These are phyloP conservation scores for Venturiaceae sp. DNA, from an alignment of 2,329 filamentous ascomycete genomes.

Conservation along the genomic window DNA sequence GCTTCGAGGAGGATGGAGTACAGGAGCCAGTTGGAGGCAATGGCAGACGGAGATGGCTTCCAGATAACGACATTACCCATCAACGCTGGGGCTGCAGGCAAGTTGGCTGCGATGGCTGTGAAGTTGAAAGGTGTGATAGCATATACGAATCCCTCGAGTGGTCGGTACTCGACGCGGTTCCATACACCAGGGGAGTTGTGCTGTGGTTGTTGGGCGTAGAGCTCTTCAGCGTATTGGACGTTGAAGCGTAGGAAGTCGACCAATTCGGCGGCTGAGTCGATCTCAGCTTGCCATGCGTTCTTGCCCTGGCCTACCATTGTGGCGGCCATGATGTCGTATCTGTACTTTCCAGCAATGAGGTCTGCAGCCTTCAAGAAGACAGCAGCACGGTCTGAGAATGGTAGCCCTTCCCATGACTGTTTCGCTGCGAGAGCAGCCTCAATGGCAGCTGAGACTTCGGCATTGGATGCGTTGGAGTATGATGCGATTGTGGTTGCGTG, in stretches of 20 bases:
- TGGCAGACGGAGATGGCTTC: slow-evolving; percentile 88
- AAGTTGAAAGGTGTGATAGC: slow-evolving; percentile 96
- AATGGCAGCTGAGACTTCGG: slow-evolving; percentile 72
- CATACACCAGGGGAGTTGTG: slow-evolving; percentile 79
- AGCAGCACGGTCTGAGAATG: slow-evolving; percentile 83
- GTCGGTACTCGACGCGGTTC: slow-evolving; percentile 85
- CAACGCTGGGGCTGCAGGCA: slow-evolving; percentile 71
- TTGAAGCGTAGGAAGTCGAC: slow-evolving; percentile 91
- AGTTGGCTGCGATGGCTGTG: slow-evolving; percentile 84
- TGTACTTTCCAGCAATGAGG: slow-evolving; percentile 81
- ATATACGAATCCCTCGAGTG: slow-evolving; percentile 92
- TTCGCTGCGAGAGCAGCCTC: slow-evolving; percentile 79
- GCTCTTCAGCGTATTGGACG: slow-evolving; percentile 84
- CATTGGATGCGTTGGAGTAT: slow-evolving; percentile 71
- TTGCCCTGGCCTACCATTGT: slow-evolving; percentile 97
- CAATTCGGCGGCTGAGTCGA: slow-evolving; percentile 86
- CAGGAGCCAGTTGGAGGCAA: slow-evolving; percentile 84
- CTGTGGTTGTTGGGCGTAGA: slow-evolving; percentile 77
- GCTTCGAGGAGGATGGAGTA: slow-evolving; percentile 88
- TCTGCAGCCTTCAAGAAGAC: slow-evolving; percentile 96
- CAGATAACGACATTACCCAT: slow-evolving; percentile 93
- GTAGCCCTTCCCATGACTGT: slow-evolving; percentile 72
- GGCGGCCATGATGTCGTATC: slow-evolving; percentile 91
- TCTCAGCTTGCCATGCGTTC: slow-evolving; percentile 99
- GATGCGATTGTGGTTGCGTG: slow-evolving; percentile 68